Evolutionary conservation across 1,139 yeast genomes (phyloP).

Genomic region (Geotrichum siamense): DNA sequence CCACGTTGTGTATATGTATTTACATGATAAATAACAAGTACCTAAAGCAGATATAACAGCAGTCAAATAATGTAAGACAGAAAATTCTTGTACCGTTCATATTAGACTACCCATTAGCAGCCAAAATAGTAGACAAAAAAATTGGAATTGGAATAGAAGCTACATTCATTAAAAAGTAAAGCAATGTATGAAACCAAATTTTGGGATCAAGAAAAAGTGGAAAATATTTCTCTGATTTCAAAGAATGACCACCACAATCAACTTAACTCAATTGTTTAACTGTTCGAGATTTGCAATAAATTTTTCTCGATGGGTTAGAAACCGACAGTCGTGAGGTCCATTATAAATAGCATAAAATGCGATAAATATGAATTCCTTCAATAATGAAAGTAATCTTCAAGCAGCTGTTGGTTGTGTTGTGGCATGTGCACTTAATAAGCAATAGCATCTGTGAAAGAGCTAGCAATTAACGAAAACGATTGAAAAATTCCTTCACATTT

Average conservation of each 20-base stretch:
- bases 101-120: slow-evolving; percentile 28
- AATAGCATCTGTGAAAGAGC: slow-evolving; percentile 30
- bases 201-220: slow-evolving; percentile 23
- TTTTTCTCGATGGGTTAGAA: slow-evolving; percentile 26
- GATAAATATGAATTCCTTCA: slow-evolving; percentile 35
- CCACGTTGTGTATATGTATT: slow-evolving; percentile 27
- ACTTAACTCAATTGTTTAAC: slow-evolving; percentile 24
- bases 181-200: slow-evolving; percentile 20
- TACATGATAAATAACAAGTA: slow-evolving; percentile 25
- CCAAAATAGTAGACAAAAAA: slow-evolving; percentile 26
- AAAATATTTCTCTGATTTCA: slow-evolving; percentile 22
- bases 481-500: slow-evolving; percentile 50
- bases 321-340: slow-evolving; percentile 38
- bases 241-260: slow-evolving; percentile 19
- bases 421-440: slow-evolving; percentile 36
- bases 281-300: slow-evolving; percentile 27
- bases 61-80: slow-evolving; percentile 28
- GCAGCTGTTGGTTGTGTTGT: slow-evolving; percentile 21
- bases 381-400: slow-evolving; percentile 37
- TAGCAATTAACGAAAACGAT: slow-evolving; percentile 35
- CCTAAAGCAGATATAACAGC: slow-evolving; percentile 23
- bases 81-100: slow-evolving; percentile 28
- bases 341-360: slow-evolving; percentile 39
- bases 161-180: slow-evolving; percentile 30
- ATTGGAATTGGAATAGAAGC: slow-evolving; percentile 29